phyloP scores from a whole-genome alignment of 192 early-diverging fungal species.

The Coemansia sp. region DNA sequence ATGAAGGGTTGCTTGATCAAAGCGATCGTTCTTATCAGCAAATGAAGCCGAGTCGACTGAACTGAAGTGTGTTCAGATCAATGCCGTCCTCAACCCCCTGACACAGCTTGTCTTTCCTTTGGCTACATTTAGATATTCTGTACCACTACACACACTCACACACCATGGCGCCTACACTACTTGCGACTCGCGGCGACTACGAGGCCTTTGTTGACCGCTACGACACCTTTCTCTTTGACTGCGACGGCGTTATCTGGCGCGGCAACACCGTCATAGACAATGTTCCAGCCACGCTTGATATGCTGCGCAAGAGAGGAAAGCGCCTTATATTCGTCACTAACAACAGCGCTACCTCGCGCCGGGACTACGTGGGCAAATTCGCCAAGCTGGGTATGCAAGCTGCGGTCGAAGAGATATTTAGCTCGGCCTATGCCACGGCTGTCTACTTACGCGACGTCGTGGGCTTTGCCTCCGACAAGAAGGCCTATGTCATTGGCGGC shows the following conservation, averaged over 20 bases:
- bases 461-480: slow-evolving; percentile 83
- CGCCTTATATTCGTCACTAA: slow-evolving; percentile 96
- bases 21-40: background rate
- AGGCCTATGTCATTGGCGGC: slow-evolving; percentile 92
- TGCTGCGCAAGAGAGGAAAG: slow-evolving; percentile 80
- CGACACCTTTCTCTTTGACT: slow-evolving; percentile 97
- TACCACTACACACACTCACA: background rate
- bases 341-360: slow-evolving; percentile 91
- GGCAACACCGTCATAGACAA: slow-evolving; percentile 69
- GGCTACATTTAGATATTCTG: background rate
- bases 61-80: too few relatives aligned
- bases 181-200: slow-evolving; percentile 39
- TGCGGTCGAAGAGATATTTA: slow-evolving; percentile 84
- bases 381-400: slow-evolving; percentile 78
- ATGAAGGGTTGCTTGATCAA: background rate
- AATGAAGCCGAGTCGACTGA: background rate
- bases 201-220: slow-evolving; percentile 70
- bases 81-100: too few relatives aligned
- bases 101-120: background rate
- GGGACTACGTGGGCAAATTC: slow-evolving; percentile 83
- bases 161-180: slow-evolving; percentile 28
- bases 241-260: slow-evolving; percentile 98
- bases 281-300: slow-evolving; percentile 70
- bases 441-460: slow-evolving; percentile 86
- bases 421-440: slow-evolving; percentile 90